Conservation (phyloP, 2,329 filamentous ascomycete species). For the Neopestalotiopsis sp. region DNA sequence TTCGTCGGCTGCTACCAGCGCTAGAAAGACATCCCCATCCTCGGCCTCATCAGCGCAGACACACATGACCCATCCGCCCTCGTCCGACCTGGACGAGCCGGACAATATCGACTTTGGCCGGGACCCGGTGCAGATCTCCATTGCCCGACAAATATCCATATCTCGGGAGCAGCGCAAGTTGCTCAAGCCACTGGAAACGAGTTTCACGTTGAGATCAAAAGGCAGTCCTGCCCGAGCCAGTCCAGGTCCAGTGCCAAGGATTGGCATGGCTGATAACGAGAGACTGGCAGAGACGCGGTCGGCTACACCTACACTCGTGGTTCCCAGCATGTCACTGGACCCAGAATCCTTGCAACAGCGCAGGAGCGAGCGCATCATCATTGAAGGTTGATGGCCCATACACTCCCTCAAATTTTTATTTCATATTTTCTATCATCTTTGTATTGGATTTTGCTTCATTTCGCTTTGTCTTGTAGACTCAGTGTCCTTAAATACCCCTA, state of each 20-base stretch:
- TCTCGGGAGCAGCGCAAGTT: constrained; percentile 66
- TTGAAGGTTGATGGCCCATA: constrained; percentile 47
- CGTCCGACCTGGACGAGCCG: constrained; percentile 43
- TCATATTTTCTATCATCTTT: constrained; percentile 1
- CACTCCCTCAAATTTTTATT: not conserved
- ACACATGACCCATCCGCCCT: constrained; percentile 37
- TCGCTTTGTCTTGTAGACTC: not conserved
- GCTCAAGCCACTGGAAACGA: constrained; percentile 57
- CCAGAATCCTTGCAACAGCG: constrained; percentile 46
- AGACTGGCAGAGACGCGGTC: constrained; percentile 45
- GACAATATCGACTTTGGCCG: constrained; percentile 43
- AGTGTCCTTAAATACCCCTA: not conserved
- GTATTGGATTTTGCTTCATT: not conserved
- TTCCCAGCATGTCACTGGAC: constrained; percentile 38
- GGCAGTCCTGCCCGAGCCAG: constrained; percentile 31
- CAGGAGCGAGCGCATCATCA: constrained; percentile 59
- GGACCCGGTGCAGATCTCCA: constrained; percentile 66
- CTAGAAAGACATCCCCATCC: constrained; percentile 38
- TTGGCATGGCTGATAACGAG: constrained; percentile 38
- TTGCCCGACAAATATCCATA: constrained; percentile 71
- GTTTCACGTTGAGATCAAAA: constrained; percentile 25
- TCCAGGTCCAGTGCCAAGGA: constrained; percentile 27
- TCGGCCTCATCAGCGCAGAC: constrained; percentile 41
- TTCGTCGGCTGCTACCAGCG: constrained; percentile 30
- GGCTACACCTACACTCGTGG: constrained; percentile 53